Conservation (phyloP, 1,284 basidiomycete genomes). For the Stygiomarasmius scandens region DNA sequence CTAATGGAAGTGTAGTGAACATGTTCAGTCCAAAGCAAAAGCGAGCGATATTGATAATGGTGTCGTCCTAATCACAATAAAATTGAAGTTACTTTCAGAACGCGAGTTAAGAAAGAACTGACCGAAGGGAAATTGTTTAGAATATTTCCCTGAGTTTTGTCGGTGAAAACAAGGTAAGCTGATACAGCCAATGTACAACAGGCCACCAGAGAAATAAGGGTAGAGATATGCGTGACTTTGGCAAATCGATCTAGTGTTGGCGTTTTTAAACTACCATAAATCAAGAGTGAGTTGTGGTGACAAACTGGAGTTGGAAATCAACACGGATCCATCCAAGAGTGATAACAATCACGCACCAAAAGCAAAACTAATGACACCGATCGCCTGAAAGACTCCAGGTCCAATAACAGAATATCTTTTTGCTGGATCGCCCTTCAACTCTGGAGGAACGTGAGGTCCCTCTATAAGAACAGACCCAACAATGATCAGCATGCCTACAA, state of each 20-base stretch:
- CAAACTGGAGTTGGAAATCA: slow-evolving; percentile 57
- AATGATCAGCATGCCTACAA: slow-evolving; percentile 94
- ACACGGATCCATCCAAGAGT: not conserved
- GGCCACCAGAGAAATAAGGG: slow-evolving; percentile 77
- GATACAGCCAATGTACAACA: slow-evolving; percentile 88
- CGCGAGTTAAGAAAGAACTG: slow-evolving; percentile 21
- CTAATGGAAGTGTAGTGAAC: slow-evolving; percentile 95
- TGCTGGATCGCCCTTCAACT: slow-evolving; percentile 77
- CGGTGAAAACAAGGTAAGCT: slow-evolving; percentile 91
- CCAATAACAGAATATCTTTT: slow-evolving; percentile 74
- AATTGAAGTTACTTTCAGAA: not conserved
- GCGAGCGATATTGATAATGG: slow-evolving; percentile 89
- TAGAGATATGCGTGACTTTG: slow-evolving; percentile 91
- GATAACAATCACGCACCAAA: slow-evolving; percentile 48
- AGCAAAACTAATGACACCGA: slow-evolving; percentile 95
- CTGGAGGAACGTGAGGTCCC: slow-evolving; percentile 79
- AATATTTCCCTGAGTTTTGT: slow-evolving; percentile 93
- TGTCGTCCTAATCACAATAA: slow-evolving; percentile 58
- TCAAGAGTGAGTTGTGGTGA: slow-evolving; percentile 91
- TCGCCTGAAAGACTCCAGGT: slow-evolving; percentile 85
- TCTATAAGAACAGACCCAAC: slow-evolving; percentile 87
- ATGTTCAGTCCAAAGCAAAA: slow-evolving; percentile 98
- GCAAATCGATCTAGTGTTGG: slow-evolving; percentile 96
- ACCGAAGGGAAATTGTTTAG: slow-evolving; percentile 89
- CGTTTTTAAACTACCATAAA: slow-evolving; percentile 91